phyloP scores from a whole-genome alignment of 2,329 filamentous ascomycete species.

The Aschersonia sp. region DNA sequence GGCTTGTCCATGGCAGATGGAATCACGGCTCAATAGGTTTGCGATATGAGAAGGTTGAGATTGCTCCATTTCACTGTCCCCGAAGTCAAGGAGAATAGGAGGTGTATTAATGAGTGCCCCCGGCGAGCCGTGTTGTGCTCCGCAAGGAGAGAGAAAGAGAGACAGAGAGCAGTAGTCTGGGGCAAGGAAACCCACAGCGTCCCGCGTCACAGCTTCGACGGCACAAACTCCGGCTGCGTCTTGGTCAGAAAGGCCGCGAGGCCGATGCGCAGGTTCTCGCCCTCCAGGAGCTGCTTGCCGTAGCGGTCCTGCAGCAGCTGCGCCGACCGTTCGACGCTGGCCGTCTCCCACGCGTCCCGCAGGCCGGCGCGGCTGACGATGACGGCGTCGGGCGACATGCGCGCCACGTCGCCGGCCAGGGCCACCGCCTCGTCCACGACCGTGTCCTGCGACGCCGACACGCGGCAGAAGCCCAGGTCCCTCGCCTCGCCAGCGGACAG shows the following conservation, averaged over 20 bases:
- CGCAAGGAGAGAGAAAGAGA: too few species aligned
- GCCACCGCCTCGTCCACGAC: conserved; percentile 20
- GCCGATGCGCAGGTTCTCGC: conserved; percentile 34
- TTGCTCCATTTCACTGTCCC: too few species aligned
- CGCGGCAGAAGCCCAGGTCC: conserved; percentile 12
- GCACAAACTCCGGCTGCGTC: conserved; percentile 30
- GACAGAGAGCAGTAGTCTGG: too few species aligned
- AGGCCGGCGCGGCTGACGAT: conserved; percentile 24
- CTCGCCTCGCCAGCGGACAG: conserved; percentile 25
- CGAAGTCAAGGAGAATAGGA: too few species aligned
- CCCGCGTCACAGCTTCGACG: conserved; percentile 25
- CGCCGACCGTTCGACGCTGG: conserved; percentile 21
- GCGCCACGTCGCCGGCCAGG: conserved; percentile 19
- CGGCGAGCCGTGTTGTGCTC: too few species aligned
- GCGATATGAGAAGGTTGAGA: too few species aligned
- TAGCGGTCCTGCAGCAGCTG: conserved; percentile 27
- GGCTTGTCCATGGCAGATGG: too few species aligned
- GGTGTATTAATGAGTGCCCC: too few species aligned
- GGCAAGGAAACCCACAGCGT: not conserved
- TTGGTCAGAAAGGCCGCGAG: conserved; percentile 36
- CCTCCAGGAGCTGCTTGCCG: conserved; percentile 20
- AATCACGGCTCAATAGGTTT: too few species aligned
- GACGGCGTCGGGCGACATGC: conserved; percentile 20
- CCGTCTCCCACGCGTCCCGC: conserved; percentile 22
- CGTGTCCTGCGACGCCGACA: conserved; percentile 21